phyloP scores from a whole-genome alignment of 805 yeast species.

The Starmerella geochares region DNA sequence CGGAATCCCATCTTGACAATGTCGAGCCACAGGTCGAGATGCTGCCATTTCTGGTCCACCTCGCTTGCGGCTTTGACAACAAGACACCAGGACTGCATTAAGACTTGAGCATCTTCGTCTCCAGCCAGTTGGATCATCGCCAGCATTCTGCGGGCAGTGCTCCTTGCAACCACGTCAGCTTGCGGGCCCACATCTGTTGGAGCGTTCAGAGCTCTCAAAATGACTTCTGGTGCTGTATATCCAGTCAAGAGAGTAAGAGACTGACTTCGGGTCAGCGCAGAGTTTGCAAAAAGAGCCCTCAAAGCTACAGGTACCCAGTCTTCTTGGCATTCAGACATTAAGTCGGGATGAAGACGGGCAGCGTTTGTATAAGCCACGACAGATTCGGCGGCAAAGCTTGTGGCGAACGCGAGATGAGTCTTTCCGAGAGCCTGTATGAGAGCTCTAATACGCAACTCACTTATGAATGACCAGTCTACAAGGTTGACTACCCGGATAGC shows the following conservation, averaged over 20 bases:
- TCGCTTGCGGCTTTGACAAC: not conserved
- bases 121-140: not conserved
- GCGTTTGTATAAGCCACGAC: not conserved
- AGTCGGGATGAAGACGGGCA: not conserved
- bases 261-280: not conserved
- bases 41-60: constrained; percentile 1
- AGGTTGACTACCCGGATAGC: constrained; percentile 3
- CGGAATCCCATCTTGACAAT: not conserved
- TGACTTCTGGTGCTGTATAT: not conserved
- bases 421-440: not conserved
- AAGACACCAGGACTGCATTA: constrained; percentile 2
- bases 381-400: constrained; percentile 1
- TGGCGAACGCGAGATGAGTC: constrained; percentile 1
- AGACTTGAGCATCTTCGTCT: not conserved
- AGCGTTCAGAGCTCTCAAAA: not conserved
- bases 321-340: not conserved
- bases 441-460: not conserved
- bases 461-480: not conserved
- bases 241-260: not conserved
- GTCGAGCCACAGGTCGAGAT: constrained; percentile 6
- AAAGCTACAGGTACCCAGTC: not conserved
- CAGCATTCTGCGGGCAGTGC: not conserved
- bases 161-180: not conserved
- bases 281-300: not conserved
- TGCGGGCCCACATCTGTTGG: not conserved